Evolutionary conservation across 768 basidiomycete species (phyloP).

Genomic region (Obba rivulosa): DNA sequence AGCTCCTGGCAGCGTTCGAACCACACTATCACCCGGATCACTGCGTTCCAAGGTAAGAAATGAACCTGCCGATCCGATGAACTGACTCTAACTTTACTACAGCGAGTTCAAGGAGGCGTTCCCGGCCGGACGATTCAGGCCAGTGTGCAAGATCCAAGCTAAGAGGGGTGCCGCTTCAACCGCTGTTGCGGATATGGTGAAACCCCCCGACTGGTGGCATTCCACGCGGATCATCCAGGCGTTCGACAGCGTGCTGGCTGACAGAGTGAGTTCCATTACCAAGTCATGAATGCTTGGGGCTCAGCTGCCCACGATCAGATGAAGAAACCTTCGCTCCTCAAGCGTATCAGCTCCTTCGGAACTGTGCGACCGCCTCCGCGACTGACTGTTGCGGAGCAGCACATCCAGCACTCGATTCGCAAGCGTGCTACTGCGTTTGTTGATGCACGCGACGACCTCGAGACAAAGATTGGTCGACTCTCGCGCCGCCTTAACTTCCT

Average conservation of each 20-base stretch:
- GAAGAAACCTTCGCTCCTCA: constrained; percentile 85
- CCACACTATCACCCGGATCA: constrained; percentile 88
- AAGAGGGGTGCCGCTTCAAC: constrained; percentile 75
- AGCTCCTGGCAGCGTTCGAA: constrained; percentile 73
- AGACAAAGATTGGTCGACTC: constrained; percentile 88
- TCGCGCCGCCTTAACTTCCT: constrained; percentile 84
- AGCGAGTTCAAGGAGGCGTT: constrained; percentile 95
- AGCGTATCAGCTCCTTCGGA: constrained; percentile 77
- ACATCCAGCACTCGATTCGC: constrained; percentile 83
- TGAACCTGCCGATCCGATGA: background rate
- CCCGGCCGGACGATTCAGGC: constrained; percentile 86
- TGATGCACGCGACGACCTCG: constrained; percentile 88
- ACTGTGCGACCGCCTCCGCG: constrained; percentile 63
- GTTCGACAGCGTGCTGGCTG: constrained; percentile 81
- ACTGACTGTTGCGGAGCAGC: constrained; percentile 75
- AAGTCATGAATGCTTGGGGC: background rate
- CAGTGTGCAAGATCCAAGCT: constrained; percentile 86
- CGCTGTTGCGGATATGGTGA: constrained; percentile 84
- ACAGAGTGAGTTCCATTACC: constrained; percentile 49
- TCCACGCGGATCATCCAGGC: constrained; percentile 87
- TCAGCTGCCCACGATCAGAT: constrained; percentile 38
- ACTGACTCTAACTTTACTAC: constrained; percentile 5
- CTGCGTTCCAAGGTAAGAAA: constrained; percentile 59
- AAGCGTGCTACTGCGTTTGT: constrained; percentile 94
- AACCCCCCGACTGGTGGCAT: constrained; percentile 93